These are phyloP conservation scores for Talaromyces proteolyticus DNA, from an alignment of 495 filamentous ascomycete genomes.

Conservation along the genomic window DNA sequence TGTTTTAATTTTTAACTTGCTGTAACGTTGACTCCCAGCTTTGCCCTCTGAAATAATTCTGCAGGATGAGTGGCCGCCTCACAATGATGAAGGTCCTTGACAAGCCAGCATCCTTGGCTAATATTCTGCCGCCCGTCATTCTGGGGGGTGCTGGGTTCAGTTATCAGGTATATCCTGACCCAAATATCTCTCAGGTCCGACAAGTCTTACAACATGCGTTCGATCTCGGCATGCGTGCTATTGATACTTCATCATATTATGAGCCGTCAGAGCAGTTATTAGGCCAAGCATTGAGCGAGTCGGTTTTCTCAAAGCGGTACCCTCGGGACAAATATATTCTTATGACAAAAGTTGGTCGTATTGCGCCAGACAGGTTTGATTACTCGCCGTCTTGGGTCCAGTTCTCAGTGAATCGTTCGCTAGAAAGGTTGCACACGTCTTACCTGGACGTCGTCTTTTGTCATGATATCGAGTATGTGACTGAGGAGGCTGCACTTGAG, in stretches of 20 bases:
- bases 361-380: conserved; percentile 45
- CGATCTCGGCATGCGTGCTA: conserved; percentile 62
- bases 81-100: too few relatives aligned
- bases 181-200: conserved; percentile 59
- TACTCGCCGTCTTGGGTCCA: conserved; percentile 50
- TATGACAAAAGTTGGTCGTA: conserved; percentile 57
- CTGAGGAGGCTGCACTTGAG: conserved; percentile 41
- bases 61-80: too few relatives aligned
- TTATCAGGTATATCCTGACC: conserved; percentile 68
- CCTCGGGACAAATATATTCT: conserved; percentile 45
- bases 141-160: conserved; percentile 88
- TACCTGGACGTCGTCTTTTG: conserved; percentile 63
- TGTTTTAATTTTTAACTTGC: too few relatives aligned
- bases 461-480: conserved; percentile 60
- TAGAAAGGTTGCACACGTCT: conserved; percentile 41
- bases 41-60: too few relatives aligned
- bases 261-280: conserved; percentile 78
- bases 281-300: conserved; percentile 59
- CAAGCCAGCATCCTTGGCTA: too few relatives aligned
- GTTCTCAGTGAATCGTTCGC: conserved; percentile 41
- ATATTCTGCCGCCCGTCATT: conserved; percentile 44
- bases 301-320: conserved; percentile 42
- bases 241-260: conserved; percentile 92
- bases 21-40: too few relatives aligned
- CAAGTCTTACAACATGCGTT: conserved; percentile 67